Evolutionary conservation across 2,329 filamentous ascomycete genomes (phyloP), one percentile per base, ranked within the genome.

Genomic region (Lizonia empirigonia): DNA sequence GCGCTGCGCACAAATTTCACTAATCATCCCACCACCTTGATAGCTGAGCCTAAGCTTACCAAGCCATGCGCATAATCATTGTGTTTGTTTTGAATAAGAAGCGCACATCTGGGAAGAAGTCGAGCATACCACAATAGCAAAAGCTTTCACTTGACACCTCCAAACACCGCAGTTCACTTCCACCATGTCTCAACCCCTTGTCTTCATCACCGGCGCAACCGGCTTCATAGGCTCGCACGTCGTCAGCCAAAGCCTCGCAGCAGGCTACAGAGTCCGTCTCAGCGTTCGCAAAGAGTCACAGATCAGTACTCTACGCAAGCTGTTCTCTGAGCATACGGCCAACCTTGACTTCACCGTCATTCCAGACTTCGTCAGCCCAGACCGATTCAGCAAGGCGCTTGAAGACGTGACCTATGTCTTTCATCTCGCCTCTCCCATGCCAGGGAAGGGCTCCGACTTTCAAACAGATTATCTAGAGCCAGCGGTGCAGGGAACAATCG

Each of bases 361-460:
- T 15, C 44, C 49, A 4, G 56, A 64, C 37, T 49, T 64, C 5
- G 42, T 51, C 19, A 35, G 37, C n/a, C 33, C 55, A 9, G 45
- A 30, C 32, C 50, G 56, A 3, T 62, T 62, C 34, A 35, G 56
- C 22, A 38, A 44, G 7, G 45, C 56, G 1, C 50, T 71, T 8
- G 18, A 63, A 3, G 59, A 48, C 26, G 65, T 67, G 9, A 49
- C 62, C 7, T 60, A 63, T 38, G 52, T 70, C 39, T 60, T 69
- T 29, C 68, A 71, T 26, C 30, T 70, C 1, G 69, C 69, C 15
- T 66, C 67, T 4, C 65, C 69, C n/a, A 49, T 69, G 41, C 58
- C 59, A 4, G 54, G 51, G 5, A 50, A 2, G 35, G 68, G 40
- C 48, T 47, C 19, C 36, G 58, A 45, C 44, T 58, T 58, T 13